phyloP scores from a whole-genome alignment of 768 basidiomycete genomes.

The Sutorius australiensis region DNA sequence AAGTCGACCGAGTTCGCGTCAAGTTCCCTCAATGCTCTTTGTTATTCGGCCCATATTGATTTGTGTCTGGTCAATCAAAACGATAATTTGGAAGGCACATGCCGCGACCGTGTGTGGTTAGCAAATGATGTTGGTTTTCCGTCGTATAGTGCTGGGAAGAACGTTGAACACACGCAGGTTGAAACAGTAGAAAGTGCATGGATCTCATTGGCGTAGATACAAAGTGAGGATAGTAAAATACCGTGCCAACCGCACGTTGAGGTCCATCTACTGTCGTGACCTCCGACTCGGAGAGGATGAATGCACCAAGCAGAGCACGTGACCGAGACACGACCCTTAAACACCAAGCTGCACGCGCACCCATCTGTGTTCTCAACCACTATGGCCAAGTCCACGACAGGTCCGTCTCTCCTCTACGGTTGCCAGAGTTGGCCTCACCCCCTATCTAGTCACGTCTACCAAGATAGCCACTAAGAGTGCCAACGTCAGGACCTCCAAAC shows the following conservation, averaged over 20 bases:
- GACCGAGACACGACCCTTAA: constrained; percentile 28
- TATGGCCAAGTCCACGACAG: constrained; percentile 53
- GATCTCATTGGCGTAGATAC: no score
- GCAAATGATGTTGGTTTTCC: constrained; percentile 50
- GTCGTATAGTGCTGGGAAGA: constrained; percentile 69
- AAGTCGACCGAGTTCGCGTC: constrained; percentile 58
- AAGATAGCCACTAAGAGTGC: constrained; percentile 56
- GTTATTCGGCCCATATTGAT: constrained; percentile 50
- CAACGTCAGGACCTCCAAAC: constrained; percentile 42
- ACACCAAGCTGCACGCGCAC: constrained; percentile 1
- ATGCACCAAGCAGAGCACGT: constrained; percentile 29
- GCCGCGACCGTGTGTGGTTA: constrained; percentile 42
- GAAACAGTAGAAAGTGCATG: no score
- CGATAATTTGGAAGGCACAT: constrained; percentile 62
- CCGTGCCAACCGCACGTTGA: no score
- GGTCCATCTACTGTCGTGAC: no score
- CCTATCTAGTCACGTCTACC: constrained; percentile 44
- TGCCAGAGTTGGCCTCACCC: constrained; percentile 1
- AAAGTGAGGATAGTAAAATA: no score
- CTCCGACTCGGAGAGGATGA: no score
- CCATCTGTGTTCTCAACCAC: constrained; percentile 11
- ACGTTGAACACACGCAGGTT: no score
- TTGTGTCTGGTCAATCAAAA: constrained; percentile 61
- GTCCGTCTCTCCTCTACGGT: constrained; percentile 26
- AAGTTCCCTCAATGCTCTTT: constrained; percentile 73